Conservation (phyloP, 345 rosid species). For the Cardamine chenopodiifolia region DNA sequence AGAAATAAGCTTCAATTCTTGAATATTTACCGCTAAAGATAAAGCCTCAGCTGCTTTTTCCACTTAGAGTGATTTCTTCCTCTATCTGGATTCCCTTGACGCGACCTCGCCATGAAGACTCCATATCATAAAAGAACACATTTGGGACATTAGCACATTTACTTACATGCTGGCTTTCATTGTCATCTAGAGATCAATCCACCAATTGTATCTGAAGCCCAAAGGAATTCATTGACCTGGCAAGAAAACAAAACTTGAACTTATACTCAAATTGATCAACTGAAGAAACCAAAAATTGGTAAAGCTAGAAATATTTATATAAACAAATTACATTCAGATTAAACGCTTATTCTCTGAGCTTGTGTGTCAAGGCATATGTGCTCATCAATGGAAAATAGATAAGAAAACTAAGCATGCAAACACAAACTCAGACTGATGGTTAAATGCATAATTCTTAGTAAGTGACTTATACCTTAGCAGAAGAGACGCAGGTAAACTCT, state of each 20-base stretch:
- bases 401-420: not conserved
- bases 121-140: conserved; percentile 92
- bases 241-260: conserved; percentile 20
- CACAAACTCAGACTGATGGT: not conserved
- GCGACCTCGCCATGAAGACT: conserved; percentile 83
- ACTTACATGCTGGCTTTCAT: conserved; percentile 57
- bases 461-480: conserved; percentile 74
- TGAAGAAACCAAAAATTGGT: not conserved
- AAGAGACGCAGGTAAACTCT: conserved; percentile 81
- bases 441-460: conserved; percentile 19
- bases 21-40: conserved; percentile 64
- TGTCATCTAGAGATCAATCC: conserved; percentile 66
- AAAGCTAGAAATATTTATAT: not conserved
- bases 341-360: conserved; percentile 13
- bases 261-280: conserved; percentile 14
- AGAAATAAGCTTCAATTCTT: not conserved
- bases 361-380: not conserved
- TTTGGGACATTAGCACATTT: conserved; percentile 54
- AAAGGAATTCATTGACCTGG: conserved; percentile 79
- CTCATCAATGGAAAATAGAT: not conserved
- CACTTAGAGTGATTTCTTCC: conserved; percentile 65
- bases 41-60: conserved; percentile 68
- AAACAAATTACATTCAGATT: not conserved
- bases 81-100: conserved; percentile 78
- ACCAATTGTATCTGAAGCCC: conserved; percentile 67